Conservation (phyloP, 1,284 basidiomycete genomes). For the Irpex sp. region DNA sequence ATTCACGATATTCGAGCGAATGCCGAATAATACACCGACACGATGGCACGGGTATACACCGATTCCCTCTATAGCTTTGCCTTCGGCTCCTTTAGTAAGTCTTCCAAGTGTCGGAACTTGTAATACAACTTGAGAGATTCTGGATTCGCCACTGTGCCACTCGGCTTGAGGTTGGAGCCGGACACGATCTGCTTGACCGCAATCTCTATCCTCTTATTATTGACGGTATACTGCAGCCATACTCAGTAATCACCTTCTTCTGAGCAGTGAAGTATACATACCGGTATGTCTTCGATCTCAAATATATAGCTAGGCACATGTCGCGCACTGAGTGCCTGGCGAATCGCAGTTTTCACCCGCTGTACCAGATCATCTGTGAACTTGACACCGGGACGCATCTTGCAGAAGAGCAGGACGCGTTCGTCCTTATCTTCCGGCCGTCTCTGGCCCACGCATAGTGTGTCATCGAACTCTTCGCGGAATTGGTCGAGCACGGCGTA, state of each 20-base stretch:
- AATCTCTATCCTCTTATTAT: slow-evolving; percentile 74
- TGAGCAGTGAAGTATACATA: slow-evolving; percentile 28
- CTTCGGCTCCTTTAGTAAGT: slow-evolving; percentile 19
- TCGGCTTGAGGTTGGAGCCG: slow-evolving; percentile 54
- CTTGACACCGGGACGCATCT: slow-evolving; percentile 57
- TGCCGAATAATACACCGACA: too few relatives aligned
- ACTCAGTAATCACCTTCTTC: neutral
- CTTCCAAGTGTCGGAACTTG: slow-evolving; percentile 50
- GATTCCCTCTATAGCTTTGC: slow-evolving; percentile 22
- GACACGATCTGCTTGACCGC: slow-evolving; percentile 73
- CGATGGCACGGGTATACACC: too few relatives aligned
- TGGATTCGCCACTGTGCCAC: slow-evolving; percentile 69
- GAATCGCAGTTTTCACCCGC: slow-evolving; percentile 57
- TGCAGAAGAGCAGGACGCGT: slow-evolving; percentile 82
- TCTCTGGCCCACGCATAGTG: slow-evolving; percentile 80
- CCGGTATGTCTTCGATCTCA: slow-evolving; percentile 60
- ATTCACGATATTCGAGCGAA: too few relatives aligned
- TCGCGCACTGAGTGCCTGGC: slow-evolving; percentile 63
- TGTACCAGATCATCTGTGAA: slow-evolving; percentile 47
- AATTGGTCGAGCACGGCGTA: slow-evolving; percentile 77
- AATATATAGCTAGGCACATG: slow-evolving; percentile 73
- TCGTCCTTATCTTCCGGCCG: slow-evolving; percentile 75
- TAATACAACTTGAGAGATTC: slow-evolving; percentile 60
- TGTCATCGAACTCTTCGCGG: slow-evolving; percentile 58
- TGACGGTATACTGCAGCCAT: slow-evolving; percentile 56